Conservation (phyloP, 1,139 yeast species). For the Lodderomyces jiufengensis region DNA sequence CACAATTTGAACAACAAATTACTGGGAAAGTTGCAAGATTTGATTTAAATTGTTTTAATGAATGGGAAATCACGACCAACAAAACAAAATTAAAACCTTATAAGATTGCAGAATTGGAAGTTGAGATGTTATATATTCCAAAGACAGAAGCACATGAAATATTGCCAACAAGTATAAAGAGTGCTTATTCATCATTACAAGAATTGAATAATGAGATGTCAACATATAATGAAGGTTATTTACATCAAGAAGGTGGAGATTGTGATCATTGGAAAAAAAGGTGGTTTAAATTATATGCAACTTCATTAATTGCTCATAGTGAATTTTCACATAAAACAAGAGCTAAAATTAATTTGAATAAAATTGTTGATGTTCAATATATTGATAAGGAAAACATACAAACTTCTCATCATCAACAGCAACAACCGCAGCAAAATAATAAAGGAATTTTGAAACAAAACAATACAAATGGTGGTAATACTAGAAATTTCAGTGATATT, state of each 20-base stretch:
- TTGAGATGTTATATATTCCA: constrained; percentile 71
- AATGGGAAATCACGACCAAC: constrained; percentile 59
- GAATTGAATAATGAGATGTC: constrained; percentile 41
- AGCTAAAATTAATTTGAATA: constrained; percentile 63
- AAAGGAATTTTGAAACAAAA: no score
- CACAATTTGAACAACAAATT: constrained; percentile 53
- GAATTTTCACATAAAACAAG: constrained; percentile 59
- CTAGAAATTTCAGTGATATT: constrained; percentile 61
- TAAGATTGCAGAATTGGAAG: constrained; percentile 62
- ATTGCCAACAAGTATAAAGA: constrained; percentile 61
- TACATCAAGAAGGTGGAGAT: constrained; percentile 81
- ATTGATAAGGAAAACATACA: constrained; percentile 42
- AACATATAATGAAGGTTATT: constrained; percentile 51
- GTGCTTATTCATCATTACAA: constrained; percentile 52
- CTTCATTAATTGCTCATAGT: constrained; percentile 61
- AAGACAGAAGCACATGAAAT: constrained; percentile 52
- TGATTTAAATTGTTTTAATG: constrained; percentile 67
- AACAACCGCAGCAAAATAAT: no score
- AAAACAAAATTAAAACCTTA: constrained; percentile 45
- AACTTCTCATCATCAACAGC: constrained; percentile 29
- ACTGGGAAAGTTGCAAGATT: constrained; percentile 52
- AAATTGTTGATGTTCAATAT: constrained; percentile 53
- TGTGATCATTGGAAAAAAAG: constrained; percentile 60
- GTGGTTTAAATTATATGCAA: constrained; percentile 58
- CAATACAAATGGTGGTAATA: no score